Conservation (phyloP, 1,284 basidiomycete genomes). For the Tilletia indica region DNA sequence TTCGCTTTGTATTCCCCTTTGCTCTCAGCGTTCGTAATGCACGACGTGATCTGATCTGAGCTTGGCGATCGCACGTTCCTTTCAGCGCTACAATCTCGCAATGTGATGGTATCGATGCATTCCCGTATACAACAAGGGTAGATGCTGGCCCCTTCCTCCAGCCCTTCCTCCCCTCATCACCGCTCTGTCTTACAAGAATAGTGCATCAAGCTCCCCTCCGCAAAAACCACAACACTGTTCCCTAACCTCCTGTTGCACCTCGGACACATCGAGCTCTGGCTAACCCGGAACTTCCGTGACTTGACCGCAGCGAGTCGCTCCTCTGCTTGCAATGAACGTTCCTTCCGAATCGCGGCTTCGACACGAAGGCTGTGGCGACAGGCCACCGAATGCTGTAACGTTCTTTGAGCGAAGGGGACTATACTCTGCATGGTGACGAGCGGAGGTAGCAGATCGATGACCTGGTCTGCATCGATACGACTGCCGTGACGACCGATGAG, state of each 20-base stretch:
- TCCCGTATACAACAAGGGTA: too few species aligned
- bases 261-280: slow-evolving; percentile 80
- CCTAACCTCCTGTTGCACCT: slow-evolving; percentile 93
- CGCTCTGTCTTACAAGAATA: slow-evolving; percentile 39
- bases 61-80: too few species aligned
- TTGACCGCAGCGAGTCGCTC: slow-evolving; percentile 72
- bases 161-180: background rate
- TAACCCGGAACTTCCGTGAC: slow-evolving; percentile 79
- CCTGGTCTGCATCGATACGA: slow-evolving; percentile 74
- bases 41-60: background rate
- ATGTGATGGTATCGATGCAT: too few species aligned
- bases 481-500: slow-evolving; percentile 80
- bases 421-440: slow-evolving; percentile 78
- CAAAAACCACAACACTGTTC: slow-evolving; percentile 81
- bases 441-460: slow-evolving; percentile 81
- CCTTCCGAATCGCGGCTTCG: slow-evolving; percentile 68
- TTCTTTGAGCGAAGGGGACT: slow-evolving; percentile 63
- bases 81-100: too few species aligned
- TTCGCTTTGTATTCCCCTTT: too few species aligned
- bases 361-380: slow-evolving; percentile 54
- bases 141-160: too few species aligned
- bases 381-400: slow-evolving; percentile 33
- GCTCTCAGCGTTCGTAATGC: background rate
- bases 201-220: slow-evolving; percentile 60
- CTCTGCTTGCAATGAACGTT: slow-evolving; percentile 71